Base-by-base conservation (phyloP, 2,329 filamentous ascomycete species). In the Venturiaceae sp. region DNA sequence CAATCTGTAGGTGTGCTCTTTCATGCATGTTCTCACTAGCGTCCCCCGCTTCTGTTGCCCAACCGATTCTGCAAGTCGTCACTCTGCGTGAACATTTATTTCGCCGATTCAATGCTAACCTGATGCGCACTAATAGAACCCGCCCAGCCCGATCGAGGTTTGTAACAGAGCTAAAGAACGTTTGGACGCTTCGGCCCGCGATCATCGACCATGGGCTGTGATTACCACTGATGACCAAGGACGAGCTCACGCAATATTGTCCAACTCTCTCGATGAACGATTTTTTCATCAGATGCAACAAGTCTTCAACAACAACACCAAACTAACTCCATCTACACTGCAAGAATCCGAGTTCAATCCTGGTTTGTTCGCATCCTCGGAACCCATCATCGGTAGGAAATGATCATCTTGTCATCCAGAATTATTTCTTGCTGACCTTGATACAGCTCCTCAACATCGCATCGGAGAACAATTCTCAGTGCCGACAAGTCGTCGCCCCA, bases 131-230 rank as follows among this genome's bases (percentile, higher is more conserved):
- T 16, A 8, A 28, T 50, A 50, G 44, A 26, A 21, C 19, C 14
- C 13, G 28, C 23, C 52, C 21, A 28, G 52, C 23, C 52, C 30
- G 7, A 5, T 53, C 19, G 52, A 53, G 23, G 52, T 34, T 26
- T 34, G 52, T 8, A 26, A 23, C 52, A 37, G 34, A 37, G 52
- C 34, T 23, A 37, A 53, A 19, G 52, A 53, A 30, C 52, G 30
- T 53, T 53, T 53, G 32, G 34, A 53, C 32, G 52, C 52, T 53
- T 53, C 52, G 52, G 52, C 52, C 52, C 52, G 52, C 52, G 19
- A 53, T 37, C 32, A 37, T 13, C 30, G 34, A 2, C 34, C 52
- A n/a, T 53, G 30, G 32, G 52, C 52, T 5, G 14, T 53, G 16
- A 37, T 53, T 37, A 37, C 34, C 9, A 34, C 30, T n/a, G 52